These are phyloP conservation scores for Salix exigua DNA, from an alignment of 345 rosid species.

Conservation along the genomic window DNA sequence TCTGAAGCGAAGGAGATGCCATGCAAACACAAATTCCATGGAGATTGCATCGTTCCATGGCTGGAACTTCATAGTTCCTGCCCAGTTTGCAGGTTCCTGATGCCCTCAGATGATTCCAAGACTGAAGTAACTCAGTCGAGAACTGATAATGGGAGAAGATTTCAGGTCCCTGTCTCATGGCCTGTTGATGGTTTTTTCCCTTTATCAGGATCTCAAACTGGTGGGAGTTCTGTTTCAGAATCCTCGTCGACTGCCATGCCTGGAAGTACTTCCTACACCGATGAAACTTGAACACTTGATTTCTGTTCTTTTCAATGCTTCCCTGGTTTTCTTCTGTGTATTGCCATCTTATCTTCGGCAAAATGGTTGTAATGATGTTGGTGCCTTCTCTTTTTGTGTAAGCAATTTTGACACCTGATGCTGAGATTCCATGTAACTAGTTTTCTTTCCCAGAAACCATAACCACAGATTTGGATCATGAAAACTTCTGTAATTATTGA, in stretches of 20 bases:
- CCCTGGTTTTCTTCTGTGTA: not conserved
- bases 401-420: not conserved
- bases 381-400: not conserved
- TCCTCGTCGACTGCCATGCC: conserved; percentile 5
- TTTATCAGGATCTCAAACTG: conserved; percentile 19
- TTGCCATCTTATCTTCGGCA: not conserved
- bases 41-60: conserved; percentile 51
- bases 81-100: conserved; percentile 50
- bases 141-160: conserved; percentile 20
- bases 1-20: conserved; percentile 58
- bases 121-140: conserved; percentile 8
- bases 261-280: conserved; percentile 15
- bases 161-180: conserved; percentile 25
- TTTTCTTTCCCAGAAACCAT: not conserved
- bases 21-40: conserved; percentile 61
- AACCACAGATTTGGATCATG: too few relatives aligned
- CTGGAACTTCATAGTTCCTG: conserved; percentile 59
- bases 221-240: conserved; percentile 16
- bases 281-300: conserved; percentile 17
- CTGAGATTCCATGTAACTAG: not conserved
- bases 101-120: conserved; percentile 31
- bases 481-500: too few relatives aligned
- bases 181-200: conserved; percentile 28
- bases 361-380: not conserved
- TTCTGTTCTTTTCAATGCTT: not conserved